phyloP scores from a whole-genome alignment of 805 yeast species.

The baker's yeast (Saccharomyces cerevisiae) region DNA sequence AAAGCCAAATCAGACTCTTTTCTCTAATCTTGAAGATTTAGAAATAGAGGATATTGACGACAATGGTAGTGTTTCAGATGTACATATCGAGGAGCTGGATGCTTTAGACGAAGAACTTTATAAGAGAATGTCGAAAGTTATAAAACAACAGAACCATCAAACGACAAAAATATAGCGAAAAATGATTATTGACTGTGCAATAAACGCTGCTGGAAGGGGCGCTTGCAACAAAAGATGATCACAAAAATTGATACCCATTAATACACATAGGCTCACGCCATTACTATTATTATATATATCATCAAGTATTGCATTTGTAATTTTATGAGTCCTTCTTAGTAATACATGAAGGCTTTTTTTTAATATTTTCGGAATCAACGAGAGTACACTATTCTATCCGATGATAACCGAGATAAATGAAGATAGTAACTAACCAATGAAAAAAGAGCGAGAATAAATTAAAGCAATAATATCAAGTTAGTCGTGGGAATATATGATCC shows the following conservation, averaged over 20 bases:
- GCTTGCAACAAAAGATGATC: not conserved
- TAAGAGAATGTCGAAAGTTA: constrained; percentile 13
- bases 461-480: not conserved
- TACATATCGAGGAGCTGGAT: constrained; percentile 24
- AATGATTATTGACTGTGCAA: not conserved
- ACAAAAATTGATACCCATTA: not conserved
- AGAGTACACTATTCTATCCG: not conserved
- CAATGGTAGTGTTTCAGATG: constrained; percentile 20
- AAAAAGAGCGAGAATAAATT: not conserved
- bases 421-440: not conserved
- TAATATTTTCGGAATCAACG: not conserved
- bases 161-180: not conserved
- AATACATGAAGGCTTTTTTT: not conserved
- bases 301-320: not conserved
- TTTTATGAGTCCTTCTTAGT: not conserved
- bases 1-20: not conserved
- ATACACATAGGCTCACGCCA: not conserved
- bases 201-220: not conserved
- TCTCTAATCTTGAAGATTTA: constrained; percentile 5
- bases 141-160: constrained; percentile 2
- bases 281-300: not conserved
- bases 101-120: constrained; percentile 28
- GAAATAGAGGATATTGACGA: constrained; percentile 17
- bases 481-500: not conserved
- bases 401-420: not conserved